Conservation (phyloP, 345 rosid genomes). For the Aurinia saxatilis region DNA sequence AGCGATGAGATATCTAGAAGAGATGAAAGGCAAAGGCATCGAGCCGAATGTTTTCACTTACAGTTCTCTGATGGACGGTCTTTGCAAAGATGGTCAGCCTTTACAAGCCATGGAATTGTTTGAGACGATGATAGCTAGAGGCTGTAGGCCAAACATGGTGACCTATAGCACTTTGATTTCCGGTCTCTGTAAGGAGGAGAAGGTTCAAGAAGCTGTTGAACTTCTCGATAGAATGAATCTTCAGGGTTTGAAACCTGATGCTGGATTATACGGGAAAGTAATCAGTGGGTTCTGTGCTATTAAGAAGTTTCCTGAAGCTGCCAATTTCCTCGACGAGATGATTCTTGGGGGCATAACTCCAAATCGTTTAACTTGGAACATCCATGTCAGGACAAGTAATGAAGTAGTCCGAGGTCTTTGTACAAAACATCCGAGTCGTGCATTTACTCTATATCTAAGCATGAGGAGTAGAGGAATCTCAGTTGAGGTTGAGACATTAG, state of each 20-base stretch:
- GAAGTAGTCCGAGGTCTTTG: conserved; percentile 56
- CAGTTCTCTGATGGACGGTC: conserved; percentile 76
- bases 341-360: conserved; percentile 52
- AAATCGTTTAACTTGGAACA: conserved; percentile 65
- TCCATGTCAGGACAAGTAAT: conserved; percentile 61
- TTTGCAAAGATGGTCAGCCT: conserved; percentile 60
- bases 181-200: conserved; percentile 77
- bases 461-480: conserved; percentile 69
- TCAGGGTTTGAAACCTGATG: conserved; percentile 83
- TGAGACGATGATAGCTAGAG: conserved; percentile 55
- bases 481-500: conserved; percentile 35
- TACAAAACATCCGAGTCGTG: conserved; percentile 37
- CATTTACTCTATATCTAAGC: conserved; percentile 52
- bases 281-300: conserved; percentile 49
- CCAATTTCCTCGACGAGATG: conserved; percentile 85
- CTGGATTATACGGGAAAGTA: conserved; percentile 71
- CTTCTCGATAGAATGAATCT: conserved; percentile 85
- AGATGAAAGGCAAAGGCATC: conserved; percentile 59
- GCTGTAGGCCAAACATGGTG: conserved; percentile 54
- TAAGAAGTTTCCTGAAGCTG: conserved; percentile 64
- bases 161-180: conserved; percentile 58
- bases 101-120: conserved; percentile 56
- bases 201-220: conserved; percentile 58
- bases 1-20: conserved; percentile 58
- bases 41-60: conserved; percentile 88